Evolutionary conservation across 2,329 filamentous ascomycete genomes (phyloP).

Genomic region (Botryotinia globosa): DNA sequence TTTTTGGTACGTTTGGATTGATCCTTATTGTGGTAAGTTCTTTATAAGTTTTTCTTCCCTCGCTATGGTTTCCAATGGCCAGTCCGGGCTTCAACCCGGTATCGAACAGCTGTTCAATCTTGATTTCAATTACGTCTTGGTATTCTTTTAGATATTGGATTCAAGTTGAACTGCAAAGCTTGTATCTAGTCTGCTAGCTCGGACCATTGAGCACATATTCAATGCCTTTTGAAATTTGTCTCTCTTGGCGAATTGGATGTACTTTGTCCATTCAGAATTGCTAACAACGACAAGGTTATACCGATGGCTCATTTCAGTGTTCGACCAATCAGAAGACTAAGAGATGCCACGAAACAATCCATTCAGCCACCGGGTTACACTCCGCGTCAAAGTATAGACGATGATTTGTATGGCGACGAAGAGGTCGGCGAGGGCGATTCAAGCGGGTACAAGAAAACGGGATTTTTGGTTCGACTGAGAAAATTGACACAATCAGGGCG

Average conservation of each 20-base stretch:
- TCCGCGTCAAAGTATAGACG: conserved; percentile 33
- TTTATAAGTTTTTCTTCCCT: neutral
- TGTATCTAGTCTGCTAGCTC: neutral
- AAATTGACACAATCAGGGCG: conserved; percentile 29
- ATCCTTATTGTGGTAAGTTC: conserved; percentile 56
- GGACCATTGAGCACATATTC: neutral
- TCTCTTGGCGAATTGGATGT: neutral
- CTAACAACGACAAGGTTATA: conserved; percentile 46
- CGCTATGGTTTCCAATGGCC: neutral
- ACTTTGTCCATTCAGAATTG: neutral
- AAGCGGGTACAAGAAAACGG: conserved; percentile 35
- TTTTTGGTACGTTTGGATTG: conserved; percentile 76
- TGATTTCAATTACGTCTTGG: neutral
- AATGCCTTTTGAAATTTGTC: neutral
- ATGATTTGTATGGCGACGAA: conserved; percentile 25
- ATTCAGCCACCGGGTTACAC: conserved; percentile 38
- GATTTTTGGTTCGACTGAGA: conserved; percentile 35
- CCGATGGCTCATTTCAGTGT: conserved; percentile 82
- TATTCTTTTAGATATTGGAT: neutral
- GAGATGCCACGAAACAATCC: conserved; percentile 37
- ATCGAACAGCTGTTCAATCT: neutral
- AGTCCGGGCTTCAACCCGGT: neutral
- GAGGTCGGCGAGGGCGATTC: conserved; percentile 28
- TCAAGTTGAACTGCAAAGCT: neutral
- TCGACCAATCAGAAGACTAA: conserved; percentile 54